Percentiles rank a stretch among this genome's conserved stretches.
These are phyloP conservation scores for Apiospora marii DNA, from an alignment of 2,329 filamentous ascomycete genomes.

Conservation along the genomic window DNA sequence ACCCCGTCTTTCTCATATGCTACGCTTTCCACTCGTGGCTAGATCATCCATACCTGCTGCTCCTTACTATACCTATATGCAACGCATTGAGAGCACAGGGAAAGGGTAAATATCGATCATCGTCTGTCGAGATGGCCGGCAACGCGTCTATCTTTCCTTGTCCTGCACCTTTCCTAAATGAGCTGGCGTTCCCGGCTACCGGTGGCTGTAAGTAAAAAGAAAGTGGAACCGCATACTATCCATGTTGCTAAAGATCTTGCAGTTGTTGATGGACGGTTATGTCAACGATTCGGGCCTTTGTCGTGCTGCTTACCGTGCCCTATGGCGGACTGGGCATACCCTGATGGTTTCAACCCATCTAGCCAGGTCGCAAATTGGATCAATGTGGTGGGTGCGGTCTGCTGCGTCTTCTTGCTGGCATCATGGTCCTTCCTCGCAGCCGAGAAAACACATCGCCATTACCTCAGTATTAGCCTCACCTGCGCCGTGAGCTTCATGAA, in stretches of 20 bases:
- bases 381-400: constrained; percentile 75
- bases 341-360: constrained; percentile 66
- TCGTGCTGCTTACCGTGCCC: constrained; percentile 92
- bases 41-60: too few relatives aligned
- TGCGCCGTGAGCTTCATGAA: constrained; percentile 80
- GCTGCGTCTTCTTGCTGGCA: constrained; percentile 77
- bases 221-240: constrained; percentile 20
- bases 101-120: too few relatives aligned
- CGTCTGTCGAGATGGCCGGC: constrained; percentile 33
- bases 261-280: constrained; percentile 67
- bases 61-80: too few relatives aligned
- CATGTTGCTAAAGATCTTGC: constrained; percentile 40
- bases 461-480: constrained; percentile 87
- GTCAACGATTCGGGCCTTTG: constrained; percentile 48
- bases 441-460: constrained; percentile 91
- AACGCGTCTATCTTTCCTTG: constrained; percentile 51
- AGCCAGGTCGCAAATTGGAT: constrained; percentile 81
- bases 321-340: constrained; percentile 77
- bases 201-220: constrained; percentile 30
- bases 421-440: constrained; percentile 84
- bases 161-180: constrained; percentile 73
- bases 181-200: constrained; percentile 59
- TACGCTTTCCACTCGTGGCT: too few relatives aligned
- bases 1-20: too few relatives aligned
- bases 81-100: too few relatives aligned